Conservation (phyloP, 345 rosid species). For the Eucalyptus pauciflora region DNA sequence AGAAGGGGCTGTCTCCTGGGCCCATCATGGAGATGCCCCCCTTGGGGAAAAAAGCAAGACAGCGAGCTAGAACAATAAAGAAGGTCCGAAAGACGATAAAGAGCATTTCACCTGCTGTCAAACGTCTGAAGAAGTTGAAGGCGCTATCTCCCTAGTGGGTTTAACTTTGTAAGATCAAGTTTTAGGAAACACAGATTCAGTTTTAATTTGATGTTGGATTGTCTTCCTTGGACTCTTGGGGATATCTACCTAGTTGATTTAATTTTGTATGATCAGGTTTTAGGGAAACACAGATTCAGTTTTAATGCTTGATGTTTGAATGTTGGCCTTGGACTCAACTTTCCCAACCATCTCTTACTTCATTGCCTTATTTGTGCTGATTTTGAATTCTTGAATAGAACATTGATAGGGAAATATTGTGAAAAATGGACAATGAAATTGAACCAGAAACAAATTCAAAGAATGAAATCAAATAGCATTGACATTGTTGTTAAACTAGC, state of each 20-base stretch:
- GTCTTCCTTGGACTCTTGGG: neutral
- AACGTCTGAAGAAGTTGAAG: constrained; percentile 44
- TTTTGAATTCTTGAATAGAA: neutral
- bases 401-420: neutral
- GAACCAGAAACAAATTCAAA: neutral
- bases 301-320: neutral
- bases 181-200: neutral
- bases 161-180: neutral
- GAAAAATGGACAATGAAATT: neutral
- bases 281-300: neutral
- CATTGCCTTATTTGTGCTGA: neutral
- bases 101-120: constrained; percentile 23
- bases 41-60: constrained; percentile 38
- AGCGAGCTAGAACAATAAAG: constrained; percentile 37
- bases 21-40: constrained; percentile 58
- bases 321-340: neutral
- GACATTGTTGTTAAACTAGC: neutral
- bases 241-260: neutral
- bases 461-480: neutral
- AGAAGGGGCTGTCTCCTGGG: constrained; percentile 85
- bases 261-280: neutral
- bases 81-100: constrained; percentile 40
- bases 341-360: neutral
- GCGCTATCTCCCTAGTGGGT: constrained; percentile 11
- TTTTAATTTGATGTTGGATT: neutral